Evolutionary conservation across 2,329 filamentous ascomycete genomes (phyloP), one percentile per base, ranked within the genome.

Genomic region (Colletotrichum liaoningense): DNA sequence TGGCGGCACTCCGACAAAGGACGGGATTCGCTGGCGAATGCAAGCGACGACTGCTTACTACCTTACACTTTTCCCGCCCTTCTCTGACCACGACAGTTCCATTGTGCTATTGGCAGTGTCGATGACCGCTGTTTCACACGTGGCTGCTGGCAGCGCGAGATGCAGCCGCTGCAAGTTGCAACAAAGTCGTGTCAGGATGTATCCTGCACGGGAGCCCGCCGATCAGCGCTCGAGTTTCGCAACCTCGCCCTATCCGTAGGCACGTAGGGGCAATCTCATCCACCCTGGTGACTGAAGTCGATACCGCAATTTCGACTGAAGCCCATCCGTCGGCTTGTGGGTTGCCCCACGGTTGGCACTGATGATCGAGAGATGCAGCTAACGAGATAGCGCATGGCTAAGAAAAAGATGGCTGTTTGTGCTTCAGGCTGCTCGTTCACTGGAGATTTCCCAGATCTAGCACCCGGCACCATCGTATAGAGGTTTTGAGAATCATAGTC

Each of bases 331-430:
- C 66, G 60, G 70, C 55, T 70, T 65, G 60, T 56, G 60, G 55
- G 60, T 38, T 73, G 60, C 70, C 67, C 70, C 70, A 73, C 59
- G 70, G 67, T 65, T 70, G 60, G 70, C 67, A 64, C 60, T 70
- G 60, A 73, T 65, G 67, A 35, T 12, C 66, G 55, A 33, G 67
- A 56, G 46, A 73, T 69, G 55, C 69, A 73, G 70, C 70, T 73
- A 65, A 30, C 38, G 16, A 35, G 16, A 56, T 70, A 55, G 70
- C 67, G 60, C 46, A 55, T 52, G 67, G 46, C 56, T 70, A 62
- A 65, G 46, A 38, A 59, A 30, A 26, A 2, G 65, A 46, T 63
- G 49, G 63, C 3, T 49, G 69, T 69, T 69, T 72, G 54, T 52
- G 66, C 70, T 73, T 70, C 60, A 62, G 67, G 67, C 59, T 65